phyloP scores from a whole-genome alignment of 2,329 filamentous ascomycete genomes.

The Proliferodiscus dingleyae region DNA sequence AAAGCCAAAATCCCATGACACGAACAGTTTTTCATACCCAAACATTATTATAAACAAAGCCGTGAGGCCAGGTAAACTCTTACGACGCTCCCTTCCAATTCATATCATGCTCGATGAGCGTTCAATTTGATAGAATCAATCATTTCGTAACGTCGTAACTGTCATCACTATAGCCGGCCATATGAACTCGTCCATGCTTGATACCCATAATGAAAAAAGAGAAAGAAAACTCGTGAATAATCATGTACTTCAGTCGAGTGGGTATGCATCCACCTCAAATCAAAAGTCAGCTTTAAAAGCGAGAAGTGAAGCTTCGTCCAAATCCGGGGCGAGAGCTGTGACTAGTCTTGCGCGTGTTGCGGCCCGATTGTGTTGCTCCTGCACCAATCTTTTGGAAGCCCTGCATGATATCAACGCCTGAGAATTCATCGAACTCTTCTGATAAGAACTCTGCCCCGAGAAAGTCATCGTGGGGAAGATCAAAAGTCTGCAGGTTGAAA shows the following conservation, averaged over 20 bases:
- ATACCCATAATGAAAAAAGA: constrained; percentile 5
- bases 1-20: neutral
- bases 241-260: neutral
- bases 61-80: constrained; percentile 8
- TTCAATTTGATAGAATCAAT: neutral
- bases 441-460: constrained; percentile 51
- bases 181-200: neutral
- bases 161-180: constrained; percentile 10
- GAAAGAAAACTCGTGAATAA: constrained; percentile 10
- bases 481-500: constrained; percentile 22
- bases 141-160: constrained; percentile 18
- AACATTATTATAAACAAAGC: constrained; percentile 11
- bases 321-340: constrained; percentile 20
- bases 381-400: constrained; percentile 75
- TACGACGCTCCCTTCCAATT: neutral
- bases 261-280: neutral
- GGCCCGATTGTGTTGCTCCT: constrained; percentile 15
- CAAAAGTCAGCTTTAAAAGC: constrained; percentile 22
- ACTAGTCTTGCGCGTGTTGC: constrained; percentile 20
- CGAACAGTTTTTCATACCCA: neutral
- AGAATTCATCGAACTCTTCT: constrained; percentile 53
- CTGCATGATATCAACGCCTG: constrained; percentile 66
- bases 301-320: constrained; percentile 30
- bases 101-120: neutral
- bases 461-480: constrained; percentile 44